phyloP scores from a whole-genome alignment of 78 protist genomes.

The Tieghemostelium lacteum region DNA sequence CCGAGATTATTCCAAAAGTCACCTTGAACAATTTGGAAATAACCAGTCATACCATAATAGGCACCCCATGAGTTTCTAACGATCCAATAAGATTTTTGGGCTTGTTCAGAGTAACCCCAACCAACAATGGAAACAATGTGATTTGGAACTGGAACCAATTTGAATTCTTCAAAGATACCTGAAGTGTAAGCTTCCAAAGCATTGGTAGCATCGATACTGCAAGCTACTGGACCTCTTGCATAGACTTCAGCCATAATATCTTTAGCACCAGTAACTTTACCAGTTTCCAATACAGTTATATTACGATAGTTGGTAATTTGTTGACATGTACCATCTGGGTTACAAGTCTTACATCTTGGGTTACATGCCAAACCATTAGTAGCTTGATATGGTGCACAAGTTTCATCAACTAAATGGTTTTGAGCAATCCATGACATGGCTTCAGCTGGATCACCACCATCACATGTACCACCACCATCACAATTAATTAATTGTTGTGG shows the following conservation, averaged over 20 bases:
- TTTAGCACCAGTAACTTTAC: slow-evolving; percentile 52
- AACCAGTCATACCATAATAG: slow-evolving; percentile 89
- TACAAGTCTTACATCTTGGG: slow-evolving; percentile 35
- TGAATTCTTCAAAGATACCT: slow-evolving; percentile 70
- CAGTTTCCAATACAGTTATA: slow-evolving; percentile 35
- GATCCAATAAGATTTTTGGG: slow-evolving; percentile 74
- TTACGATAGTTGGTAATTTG: slow-evolving; percentile 16
- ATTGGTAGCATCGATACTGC: slow-evolving; percentile 73
- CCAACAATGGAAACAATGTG: slow-evolving; percentile 81
- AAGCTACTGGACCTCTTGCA: slow-evolving; percentile 87
- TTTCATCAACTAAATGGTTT: slow-evolving; percentile 63
- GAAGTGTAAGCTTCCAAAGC: slow-evolving; percentile 52
- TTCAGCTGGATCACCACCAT: slow-evolving; percentile 68
- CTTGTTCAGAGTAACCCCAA: slow-evolving; percentile 77
- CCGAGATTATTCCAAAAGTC: slow-evolving; percentile 50
- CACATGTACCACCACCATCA: slow-evolving; percentile 78
- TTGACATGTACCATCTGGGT: slow-evolving; percentile 32
- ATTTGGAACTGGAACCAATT: slow-evolving; percentile 9
- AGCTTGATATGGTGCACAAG: slow-evolving; percentile 74
- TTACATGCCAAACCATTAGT: slow-evolving; percentile 47
- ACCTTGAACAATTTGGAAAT: slow-evolving; percentile 84
- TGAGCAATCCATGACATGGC: slow-evolving; percentile 18
- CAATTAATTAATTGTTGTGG: slow-evolving; percentile 82
- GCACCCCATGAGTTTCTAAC: slow-evolving; percentile 87
- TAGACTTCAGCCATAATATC: slow-evolving; percentile 86